These are phyloP conservation scores for Coprinopsis sp. DNA, from an alignment of 768 basidiomycete species.

Conservation along the genomic window DNA sequence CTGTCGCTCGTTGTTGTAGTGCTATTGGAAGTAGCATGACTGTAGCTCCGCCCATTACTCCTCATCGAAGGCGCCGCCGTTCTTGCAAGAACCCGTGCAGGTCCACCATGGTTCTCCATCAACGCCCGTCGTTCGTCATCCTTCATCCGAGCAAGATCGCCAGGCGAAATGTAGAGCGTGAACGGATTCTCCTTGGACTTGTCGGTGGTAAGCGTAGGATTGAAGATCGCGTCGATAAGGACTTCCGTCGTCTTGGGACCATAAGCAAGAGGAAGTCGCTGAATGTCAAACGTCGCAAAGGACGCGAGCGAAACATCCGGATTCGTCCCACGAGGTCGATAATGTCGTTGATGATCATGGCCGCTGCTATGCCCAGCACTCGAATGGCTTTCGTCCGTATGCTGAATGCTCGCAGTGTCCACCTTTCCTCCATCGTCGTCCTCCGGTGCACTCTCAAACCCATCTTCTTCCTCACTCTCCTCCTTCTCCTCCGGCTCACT, in stretches of 20 bases:
- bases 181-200: slow-evolving; percentile 36
- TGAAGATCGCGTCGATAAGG: slow-evolving; percentile 77
- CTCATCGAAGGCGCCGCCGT: background rate
- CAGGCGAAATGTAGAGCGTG: slow-evolving; percentile 28
- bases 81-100: background rate
- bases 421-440: slow-evolving; percentile 1
- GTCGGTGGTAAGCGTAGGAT: slow-evolving; percentile 53
- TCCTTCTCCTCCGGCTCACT: slow-evolving; percentile 2
- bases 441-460: background rate
- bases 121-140: slow-evolving; percentile 1
- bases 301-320: too few relatives aligned
- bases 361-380: background rate
- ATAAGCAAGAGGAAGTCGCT: slow-evolving; percentile 46
- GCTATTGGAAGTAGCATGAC: slow-evolving; percentile 1
- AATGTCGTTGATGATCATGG: background rate
- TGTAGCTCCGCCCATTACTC: background rate
- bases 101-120: background rate
- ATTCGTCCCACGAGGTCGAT: background rate
- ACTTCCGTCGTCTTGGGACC: slow-evolving; percentile 65
- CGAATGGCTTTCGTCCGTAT: background rate
- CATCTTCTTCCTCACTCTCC: slow-evolving; percentile 7
- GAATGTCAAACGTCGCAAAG: slow-evolving; percentile 31
- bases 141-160: background rate
- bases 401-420: background rate
- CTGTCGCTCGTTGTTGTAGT: slow-evolving; percentile 10